These are phyloP conservation scores for Taiozyma sp. DNA, from an alignment of 1,139 yeast genomes.

Conservation along the genomic window DNA sequence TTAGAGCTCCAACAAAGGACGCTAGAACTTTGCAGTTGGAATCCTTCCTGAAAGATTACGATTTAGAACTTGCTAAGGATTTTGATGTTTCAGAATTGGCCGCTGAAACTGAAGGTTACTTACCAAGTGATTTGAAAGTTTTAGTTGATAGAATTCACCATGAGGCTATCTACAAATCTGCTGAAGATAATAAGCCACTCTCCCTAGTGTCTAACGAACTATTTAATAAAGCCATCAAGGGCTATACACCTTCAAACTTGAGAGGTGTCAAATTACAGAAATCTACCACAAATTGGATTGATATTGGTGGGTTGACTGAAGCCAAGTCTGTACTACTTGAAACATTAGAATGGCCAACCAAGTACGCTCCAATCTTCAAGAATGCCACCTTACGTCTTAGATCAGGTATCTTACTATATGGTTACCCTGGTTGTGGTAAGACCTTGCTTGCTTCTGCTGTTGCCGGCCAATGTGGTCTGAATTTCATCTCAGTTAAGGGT, in stretches of 20 bases:
- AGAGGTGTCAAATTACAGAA: slow-evolving; percentile 86
- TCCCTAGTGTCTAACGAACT: slow-evolving; percentile 25
- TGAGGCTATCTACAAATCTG: slow-evolving; percentile 42
- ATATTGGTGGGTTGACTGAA: slow-evolving; percentile 80
- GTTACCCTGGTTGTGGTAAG: slow-evolving; percentile 98
- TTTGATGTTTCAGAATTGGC: slow-evolving; percentile 69
- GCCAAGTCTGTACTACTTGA: slow-evolving; percentile 76
- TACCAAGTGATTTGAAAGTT: slow-evolving; percentile 74
- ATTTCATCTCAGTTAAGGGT: slow-evolving; percentile 91
- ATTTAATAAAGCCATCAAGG: slow-evolving; percentile 54
- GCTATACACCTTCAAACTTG: slow-evolving; percentile 73
- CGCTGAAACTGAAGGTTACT: slow-evolving; percentile 81
- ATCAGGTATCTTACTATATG: slow-evolving; percentile 86
- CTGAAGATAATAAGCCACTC: slow-evolving; percentile 12
- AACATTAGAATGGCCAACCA: slow-evolving; percentile 96
- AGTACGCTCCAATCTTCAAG: slow-evolving; percentile 89
- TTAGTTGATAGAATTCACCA: slow-evolving; percentile 73
- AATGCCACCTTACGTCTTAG: slow-evolving; percentile 82
- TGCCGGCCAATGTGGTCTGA: slow-evolving; percentile 90
- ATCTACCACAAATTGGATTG: slow-evolving; percentile 71
- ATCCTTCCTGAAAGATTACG: slow-evolving; percentile 34
- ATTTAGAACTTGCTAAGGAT: slow-evolving; percentile 27
- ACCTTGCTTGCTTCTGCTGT: slow-evolving; percentile 91
- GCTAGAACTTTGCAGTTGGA: slow-evolving; percentile 49
- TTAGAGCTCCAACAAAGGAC: slow-evolving; percentile 67